Evolutionary conservation across 805 yeast genomes (phyloP).

Genomic region (Candida tibetensis): DNA sequence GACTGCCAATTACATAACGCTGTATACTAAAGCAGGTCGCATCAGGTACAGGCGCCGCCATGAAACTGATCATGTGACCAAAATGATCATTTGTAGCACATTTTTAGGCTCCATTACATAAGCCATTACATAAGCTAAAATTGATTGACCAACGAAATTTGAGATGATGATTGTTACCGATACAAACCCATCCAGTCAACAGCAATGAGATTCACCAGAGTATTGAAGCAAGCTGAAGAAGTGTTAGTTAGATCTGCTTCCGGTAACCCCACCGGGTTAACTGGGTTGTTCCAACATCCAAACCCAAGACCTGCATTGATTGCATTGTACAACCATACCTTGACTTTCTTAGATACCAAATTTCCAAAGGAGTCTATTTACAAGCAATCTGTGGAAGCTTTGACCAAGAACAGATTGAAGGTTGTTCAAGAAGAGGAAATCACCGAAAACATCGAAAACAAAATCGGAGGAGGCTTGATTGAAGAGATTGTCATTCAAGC

Average conservation of each 20-base stretch:
- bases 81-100: no score
- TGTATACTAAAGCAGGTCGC: no score
- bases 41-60: no score
- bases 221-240: slow-evolving; percentile 44
- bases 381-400: slow-evolving; percentile 66
- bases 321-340: slow-evolving; percentile 67
- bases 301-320: slow-evolving; percentile 77
- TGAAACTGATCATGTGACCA: no score
- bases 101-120: no score
- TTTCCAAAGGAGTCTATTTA: slow-evolving; percentile 75
- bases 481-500: slow-evolving; percentile 85
- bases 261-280: slow-evolving; percentile 77
- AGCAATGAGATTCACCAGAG: slow-evolving; percentile 41
- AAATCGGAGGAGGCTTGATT: slow-evolving; percentile 78
- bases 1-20: no score
- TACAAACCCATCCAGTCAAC: slow-evolving; percentile 9
- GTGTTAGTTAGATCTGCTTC: slow-evolving; percentile 56
- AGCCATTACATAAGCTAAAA: not conserved
- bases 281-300: slow-evolving; percentile 78
- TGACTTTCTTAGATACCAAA: slow-evolving; percentile 52
- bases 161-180: slow-evolving; percentile 25
- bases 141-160: not conserved
- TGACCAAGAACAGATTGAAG: slow-evolving; percentile 66
- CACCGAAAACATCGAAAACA: slow-evolving; percentile 61
- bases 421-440: slow-evolving; percentile 64